These are phyloP conservation scores for Pichia cactophila DNA, from an alignment of 1,139 yeast genomes.

Conservation along the genomic window DNA sequence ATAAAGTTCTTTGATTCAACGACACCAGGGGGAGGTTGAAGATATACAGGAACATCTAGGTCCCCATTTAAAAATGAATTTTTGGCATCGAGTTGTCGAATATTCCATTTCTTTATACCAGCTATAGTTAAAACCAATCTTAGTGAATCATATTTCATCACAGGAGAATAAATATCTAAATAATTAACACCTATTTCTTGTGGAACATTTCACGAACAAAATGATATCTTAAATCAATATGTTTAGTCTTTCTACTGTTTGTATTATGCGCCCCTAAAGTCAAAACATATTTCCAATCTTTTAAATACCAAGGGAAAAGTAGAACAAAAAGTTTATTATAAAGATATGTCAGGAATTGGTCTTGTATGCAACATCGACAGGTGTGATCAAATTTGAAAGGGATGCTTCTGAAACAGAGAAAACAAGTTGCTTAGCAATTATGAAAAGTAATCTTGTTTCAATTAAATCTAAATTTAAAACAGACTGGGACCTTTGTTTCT, in stretches of 20 bases:
- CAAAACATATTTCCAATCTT: background rate
- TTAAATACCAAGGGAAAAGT: too few relatives aligned
- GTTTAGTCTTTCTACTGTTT: background rate
- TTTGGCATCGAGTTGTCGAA: constrained; percentile 11
- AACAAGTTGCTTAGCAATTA: too few relatives aligned
- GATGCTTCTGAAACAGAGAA: too few relatives aligned
- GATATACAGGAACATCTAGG: constrained; percentile 6
- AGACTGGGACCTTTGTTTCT: too few relatives aligned
- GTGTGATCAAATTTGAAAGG: too few relatives aligned
- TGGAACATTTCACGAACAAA: background rate
- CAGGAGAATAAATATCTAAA: constrained; percentile 12
- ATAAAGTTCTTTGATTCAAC: background rate
- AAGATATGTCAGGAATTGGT: too few relatives aligned
- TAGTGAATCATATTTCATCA: constrained; percentile 5
- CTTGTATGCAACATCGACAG: too few relatives aligned
- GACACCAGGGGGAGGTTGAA: background rate
- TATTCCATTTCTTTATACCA: constrained; percentile 1
- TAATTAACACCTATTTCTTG: constrained; percentile 8
- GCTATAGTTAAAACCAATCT: constrained; percentile 7
- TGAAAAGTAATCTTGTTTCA: too few relatives aligned
- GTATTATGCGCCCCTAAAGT: background rate
- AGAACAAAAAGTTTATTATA: too few relatives aligned
- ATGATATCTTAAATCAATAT: background rate
- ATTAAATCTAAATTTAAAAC: too few relatives aligned
- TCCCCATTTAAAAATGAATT: constrained; percentile 12